A percentile compares a stretch with the other conserved stretches of the same genome.
These are phyloP conservation scores for Barnettozyma botsteinii DNA, from an alignment of 805 yeast species.

Conservation along the genomic window DNA sequence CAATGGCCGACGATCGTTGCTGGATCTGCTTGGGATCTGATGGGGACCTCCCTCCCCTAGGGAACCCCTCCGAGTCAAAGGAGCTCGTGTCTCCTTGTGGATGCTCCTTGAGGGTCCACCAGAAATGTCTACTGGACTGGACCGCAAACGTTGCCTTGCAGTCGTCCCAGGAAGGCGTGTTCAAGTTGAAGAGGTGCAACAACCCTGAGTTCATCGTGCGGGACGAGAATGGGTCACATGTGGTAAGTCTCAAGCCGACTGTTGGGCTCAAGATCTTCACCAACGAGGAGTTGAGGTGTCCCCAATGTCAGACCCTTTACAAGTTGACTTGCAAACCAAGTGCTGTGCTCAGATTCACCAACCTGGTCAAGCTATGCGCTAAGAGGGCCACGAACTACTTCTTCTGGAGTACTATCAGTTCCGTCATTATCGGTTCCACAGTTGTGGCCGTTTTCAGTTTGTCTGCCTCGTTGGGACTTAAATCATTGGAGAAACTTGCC, in stretches of 20 bases:
- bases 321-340: constrained; percentile 22
- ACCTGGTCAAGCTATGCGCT: constrained; percentile 17
- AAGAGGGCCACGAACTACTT: constrained; percentile 1
- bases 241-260: constrained; percentile 2
- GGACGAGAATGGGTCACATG: neutral
- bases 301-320: constrained; percentile 32
- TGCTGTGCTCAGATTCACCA: constrained; percentile 8
- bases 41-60: constrained; percentile 16
- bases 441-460: constrained; percentile 18
- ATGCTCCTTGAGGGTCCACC: constrained; percentile 34
- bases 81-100: constrained; percentile 34
- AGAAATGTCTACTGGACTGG: constrained; percentile 34
- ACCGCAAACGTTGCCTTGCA: constrained; percentile 24
- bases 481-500: constrained; percentile 24
- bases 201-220: constrained; percentile 1
- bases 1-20: constrained; percentile 11
- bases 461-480: constrained; percentile 26
- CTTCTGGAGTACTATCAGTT: constrained; percentile 10
- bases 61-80: constrained; percentile 25
- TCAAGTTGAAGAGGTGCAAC: neutral
- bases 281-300: constrained; percentile 26
- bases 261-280: constrained; percentile 6
- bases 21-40: constrained; percentile 17
- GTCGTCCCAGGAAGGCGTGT: constrained; percentile 5
- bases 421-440: constrained; percentile 21